These are phyloP conservation scores for Silene conica DNA, from an alignment of 148 eudicot genomes.

Conservation along the genomic window DNA sequence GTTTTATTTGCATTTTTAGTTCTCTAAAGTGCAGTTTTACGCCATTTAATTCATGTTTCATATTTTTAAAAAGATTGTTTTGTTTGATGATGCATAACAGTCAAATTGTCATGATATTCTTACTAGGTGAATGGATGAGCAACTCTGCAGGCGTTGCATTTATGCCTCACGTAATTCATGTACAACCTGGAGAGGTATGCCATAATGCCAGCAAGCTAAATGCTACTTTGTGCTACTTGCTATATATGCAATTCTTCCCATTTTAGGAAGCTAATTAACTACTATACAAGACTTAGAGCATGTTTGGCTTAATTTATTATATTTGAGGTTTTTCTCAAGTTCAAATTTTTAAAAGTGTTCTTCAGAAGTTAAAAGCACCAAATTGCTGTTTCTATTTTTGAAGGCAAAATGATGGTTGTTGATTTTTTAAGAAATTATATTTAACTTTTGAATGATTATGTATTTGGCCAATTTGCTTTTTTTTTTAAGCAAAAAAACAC, in stretches of 20 bases:
- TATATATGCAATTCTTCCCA: background rate
- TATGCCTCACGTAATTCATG: constrained; percentile 44
- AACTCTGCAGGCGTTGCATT: constrained; percentile 47
- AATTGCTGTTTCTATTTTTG: too few relatives aligned
- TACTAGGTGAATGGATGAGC: constrained; percentile 42
- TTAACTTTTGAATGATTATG: too few relatives aligned
- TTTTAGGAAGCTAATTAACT: background rate
- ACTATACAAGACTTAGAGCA: too few relatives aligned
- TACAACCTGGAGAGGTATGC: constrained; percentile 46
- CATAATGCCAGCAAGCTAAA: background rate
- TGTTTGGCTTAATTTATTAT: too few relatives aligned
- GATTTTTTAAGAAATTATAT: too few relatives aligned
- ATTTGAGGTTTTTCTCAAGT: too few relatives aligned
- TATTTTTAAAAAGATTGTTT: background rate
- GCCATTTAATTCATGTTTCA: background rate
- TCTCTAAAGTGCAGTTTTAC: background rate
- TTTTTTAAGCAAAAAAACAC: too few relatives aligned
- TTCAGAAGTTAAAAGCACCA: too few relatives aligned
- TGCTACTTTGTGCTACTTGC: background rate
- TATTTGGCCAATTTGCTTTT: too few relatives aligned
- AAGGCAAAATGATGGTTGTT: too few relatives aligned
- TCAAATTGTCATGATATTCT: background rate
- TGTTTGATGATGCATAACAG: background rate
- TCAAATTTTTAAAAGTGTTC: too few relatives aligned
- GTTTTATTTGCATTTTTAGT: background rate